Conservation (phyloP, 192 early-diverging fungal species). For the Coemansia sp. region DNA sequence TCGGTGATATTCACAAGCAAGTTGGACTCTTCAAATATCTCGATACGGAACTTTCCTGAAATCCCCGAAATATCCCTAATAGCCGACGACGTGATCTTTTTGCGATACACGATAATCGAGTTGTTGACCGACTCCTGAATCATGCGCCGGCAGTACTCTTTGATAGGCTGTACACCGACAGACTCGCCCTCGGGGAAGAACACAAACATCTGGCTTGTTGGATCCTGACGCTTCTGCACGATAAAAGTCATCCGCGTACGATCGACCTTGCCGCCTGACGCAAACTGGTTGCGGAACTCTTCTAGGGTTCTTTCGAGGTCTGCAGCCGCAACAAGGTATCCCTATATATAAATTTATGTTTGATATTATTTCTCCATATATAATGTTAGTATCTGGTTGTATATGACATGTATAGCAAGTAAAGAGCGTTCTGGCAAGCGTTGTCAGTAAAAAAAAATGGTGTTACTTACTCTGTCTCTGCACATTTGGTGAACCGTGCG, state of each 20-base stretch:
- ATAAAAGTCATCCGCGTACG: slow-evolving; percentile 80
- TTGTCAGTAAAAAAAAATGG: too few relatives aligned
- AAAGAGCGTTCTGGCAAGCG: too few relatives aligned
- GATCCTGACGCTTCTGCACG: slow-evolving; percentile 79
- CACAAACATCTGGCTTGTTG: slow-evolving; percentile 82
- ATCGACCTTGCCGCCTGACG: slow-evolving; percentile 73
- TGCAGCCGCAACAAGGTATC: slow-evolving; percentile 77
- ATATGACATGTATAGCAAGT: not conserved
- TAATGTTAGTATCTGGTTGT: not conserved
- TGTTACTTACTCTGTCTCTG: slow-evolving; percentile 69
- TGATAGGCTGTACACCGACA: slow-evolving; percentile 89
- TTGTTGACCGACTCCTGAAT: slow-evolving; percentile 76
- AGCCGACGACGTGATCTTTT: slow-evolving; percentile 81
- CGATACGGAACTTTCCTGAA: slow-evolving; percentile 60
- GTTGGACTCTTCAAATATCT: slow-evolving; percentile 89
- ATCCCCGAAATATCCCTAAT: slow-evolving; percentile 66
- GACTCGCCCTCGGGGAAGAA: slow-evolving; percentile 90
- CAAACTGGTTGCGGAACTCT: slow-evolving; percentile 70
- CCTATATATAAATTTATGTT: slow-evolving; percentile 32
- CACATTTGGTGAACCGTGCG: slow-evolving; percentile 90
- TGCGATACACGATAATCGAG: slow-evolving; percentile 86
- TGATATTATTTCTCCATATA: too few relatives aligned
- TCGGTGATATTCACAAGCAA: slow-evolving; percentile 97
- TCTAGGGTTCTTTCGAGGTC: slow-evolving; percentile 86
- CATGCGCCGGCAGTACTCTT: slow-evolving; percentile 81